Evolutionary conservation across 2,329 filamentous ascomycete genomes (phyloP), one percentile per base, ranked within the genome.

Genomic region (Catunica adiposa): DNA sequence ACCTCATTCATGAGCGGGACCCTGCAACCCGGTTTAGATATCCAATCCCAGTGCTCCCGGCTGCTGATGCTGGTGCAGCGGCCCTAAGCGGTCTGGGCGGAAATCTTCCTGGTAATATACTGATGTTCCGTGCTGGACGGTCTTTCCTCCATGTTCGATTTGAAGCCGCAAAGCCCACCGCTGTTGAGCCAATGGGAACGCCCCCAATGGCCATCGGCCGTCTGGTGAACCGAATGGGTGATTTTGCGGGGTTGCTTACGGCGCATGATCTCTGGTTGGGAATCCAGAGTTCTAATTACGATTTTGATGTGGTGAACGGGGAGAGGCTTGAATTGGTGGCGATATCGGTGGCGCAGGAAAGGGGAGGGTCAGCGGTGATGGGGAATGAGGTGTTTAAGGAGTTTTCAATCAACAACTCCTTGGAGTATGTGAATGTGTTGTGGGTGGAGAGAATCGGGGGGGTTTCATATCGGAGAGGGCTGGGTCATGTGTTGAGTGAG

Each of bases 201-300:
- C 70, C 70, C 2, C 68, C 69, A 2, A 64, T 73, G 17, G 70
- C 70, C 3, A 64, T 72, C 17, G 71, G 70, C 25, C 71, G 69
- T 54, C 69, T 73, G 60, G 69, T 67, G 65, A 62, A 64, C 53
- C 66, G 62, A 42, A 61, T 61, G 2, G 64, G 66, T 44, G 62
- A 63, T 31, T 72, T 69, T 69, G 63, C 69, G n/a, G 70, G 70
- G 26, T 66, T 68, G 51, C 66, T 73, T 37, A 66, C 70, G 40
- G 66, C 69, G n/a, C 71, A 73, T 59, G 70, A 73, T 53, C 66
- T 66, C 34, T 73, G 71, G 71, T 61, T 73, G 38, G 71, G 71
- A 7, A 61, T 73, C 3, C 70, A 73, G 60, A 67, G 69, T n/a
- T 70, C 69, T 58, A 73, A 73, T 61, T 69, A 73, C 55, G 69